phyloP scores from a whole-genome alignment of 345 rosid genomes.

The Rhizophora mangle region DNA sequence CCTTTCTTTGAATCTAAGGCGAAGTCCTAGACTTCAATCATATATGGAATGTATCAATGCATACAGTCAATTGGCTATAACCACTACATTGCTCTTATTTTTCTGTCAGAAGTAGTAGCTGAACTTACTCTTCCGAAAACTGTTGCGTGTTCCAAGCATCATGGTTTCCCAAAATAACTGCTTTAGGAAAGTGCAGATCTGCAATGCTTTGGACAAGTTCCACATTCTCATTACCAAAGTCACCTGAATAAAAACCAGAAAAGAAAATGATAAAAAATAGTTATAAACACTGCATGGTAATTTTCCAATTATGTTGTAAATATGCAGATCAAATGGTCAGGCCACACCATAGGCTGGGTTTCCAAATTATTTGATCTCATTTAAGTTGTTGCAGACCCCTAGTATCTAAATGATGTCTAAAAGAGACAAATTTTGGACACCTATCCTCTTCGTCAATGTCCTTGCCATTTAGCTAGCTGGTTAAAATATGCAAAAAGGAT shows the following conservation, averaged over 20 bases:
- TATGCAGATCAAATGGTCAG: neutral
- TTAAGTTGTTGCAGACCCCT: neutral
- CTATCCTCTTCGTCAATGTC: neutral
- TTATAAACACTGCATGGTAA: neutral
- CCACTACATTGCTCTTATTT: no score
- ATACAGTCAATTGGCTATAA: neutral
- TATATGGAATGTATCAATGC: neutral
- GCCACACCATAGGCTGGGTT: neutral
- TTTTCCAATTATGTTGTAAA: neutral
- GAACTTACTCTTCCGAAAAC: conserved; percentile 52
- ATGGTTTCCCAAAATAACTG: conserved; percentile 80
- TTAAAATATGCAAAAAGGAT: neutral
- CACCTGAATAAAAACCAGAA: conserved; percentile 49
- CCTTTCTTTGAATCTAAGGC: neutral
- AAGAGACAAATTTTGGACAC: neutral
- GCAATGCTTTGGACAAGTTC: conserved; percentile 65
- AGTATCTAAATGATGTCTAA: neutral
- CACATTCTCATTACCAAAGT: conserved; percentile 78
- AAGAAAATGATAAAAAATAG: neutral
- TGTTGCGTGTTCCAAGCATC: conserved; percentile 72
- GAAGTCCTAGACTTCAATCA: neutral
- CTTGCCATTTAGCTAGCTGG: conserved; percentile 17
- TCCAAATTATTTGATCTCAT: conserved; percentile 4
- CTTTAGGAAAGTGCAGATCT: conserved; percentile 59
- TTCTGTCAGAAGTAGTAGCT: neutral